Conservation (phyloP, 495 filamentous ascomycete genomes). For the Neurospora africana region DNA sequence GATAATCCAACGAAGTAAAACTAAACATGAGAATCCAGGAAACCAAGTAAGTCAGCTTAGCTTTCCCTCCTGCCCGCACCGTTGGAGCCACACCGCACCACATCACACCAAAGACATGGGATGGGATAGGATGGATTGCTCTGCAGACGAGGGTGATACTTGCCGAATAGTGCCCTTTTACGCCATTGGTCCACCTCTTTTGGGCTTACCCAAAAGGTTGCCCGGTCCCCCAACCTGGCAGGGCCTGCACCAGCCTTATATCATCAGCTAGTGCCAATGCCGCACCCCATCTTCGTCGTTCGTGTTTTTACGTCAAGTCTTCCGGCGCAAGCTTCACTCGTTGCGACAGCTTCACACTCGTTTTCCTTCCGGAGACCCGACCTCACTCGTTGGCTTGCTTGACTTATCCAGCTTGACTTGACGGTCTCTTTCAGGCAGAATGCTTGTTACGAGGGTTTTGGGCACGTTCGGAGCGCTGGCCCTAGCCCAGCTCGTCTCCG, state of each 20-base stretch:
- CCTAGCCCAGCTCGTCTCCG: constrained; percentile 12
- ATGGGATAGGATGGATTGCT: neutral
- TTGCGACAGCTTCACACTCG: constrained; percentile 13
- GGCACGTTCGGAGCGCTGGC: constrained; percentile 16
- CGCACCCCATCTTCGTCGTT: constrained; percentile 1
- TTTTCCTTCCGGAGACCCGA: constrained; percentile 3
- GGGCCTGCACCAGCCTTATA: constrained; percentile 17
- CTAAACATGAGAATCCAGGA: neutral
- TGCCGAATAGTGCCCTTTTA: constrained; percentile 6
- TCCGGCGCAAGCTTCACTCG: constrained; percentile 13
- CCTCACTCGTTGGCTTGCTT: constrained; percentile 9
- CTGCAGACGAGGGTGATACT: constrained; percentile 1
- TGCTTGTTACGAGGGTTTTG: constrained; percentile 21
- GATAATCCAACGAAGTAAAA: neutral
- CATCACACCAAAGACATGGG: neutral
- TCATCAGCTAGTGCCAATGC: constrained; percentile 15
- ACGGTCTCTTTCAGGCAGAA: constrained; percentile 6
- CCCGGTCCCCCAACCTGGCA: neutral
- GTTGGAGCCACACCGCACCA: neutral
- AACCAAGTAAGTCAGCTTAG: neutral
- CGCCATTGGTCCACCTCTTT: constrained; percentile 14
- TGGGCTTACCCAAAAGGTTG: neutral
- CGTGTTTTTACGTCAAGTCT: constrained; percentile 5
- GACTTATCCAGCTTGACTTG: constrained; percentile 4
- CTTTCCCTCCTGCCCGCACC: neutral